phyloP scores from a whole-genome alignment of 768 basidiomycete genomes.

The Paxillus rubicundulus region DNA sequence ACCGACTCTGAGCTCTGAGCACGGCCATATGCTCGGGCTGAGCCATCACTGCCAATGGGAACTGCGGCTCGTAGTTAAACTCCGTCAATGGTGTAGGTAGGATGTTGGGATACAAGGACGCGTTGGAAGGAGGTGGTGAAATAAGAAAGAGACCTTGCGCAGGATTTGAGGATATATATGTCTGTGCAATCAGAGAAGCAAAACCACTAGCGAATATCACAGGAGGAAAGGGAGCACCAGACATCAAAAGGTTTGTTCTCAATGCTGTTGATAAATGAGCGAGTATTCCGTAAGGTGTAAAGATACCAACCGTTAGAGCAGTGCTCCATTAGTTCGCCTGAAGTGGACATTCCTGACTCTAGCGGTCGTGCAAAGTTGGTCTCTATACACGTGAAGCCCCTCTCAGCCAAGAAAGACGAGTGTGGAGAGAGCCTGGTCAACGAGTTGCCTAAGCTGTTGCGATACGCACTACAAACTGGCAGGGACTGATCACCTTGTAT shows the following conservation, averaged over 20 bases:
- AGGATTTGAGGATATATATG: slow-evolving; percentile 67
- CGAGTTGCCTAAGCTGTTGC: background rate
- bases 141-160: slow-evolving; percentile 62
- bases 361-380: slow-evolving; percentile 36
- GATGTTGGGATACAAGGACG: slow-evolving; percentile 24
- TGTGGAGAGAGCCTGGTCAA: slow-evolving; percentile 25
- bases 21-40: slow-evolving; percentile 31
- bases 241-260: slow-evolving; percentile 39
- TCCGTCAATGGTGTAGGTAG: slow-evolving; percentile 43
- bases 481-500: slow-evolving; percentile 33
- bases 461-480: no score
- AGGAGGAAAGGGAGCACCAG: slow-evolving; percentile 53
- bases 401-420: slow-evolving; percentile 42
- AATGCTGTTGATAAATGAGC: slow-evolving; percentile 35
- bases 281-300: background rate
- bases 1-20: slow-evolving; percentile 38
- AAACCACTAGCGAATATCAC: slow-evolving; percentile 50
- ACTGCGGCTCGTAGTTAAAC: slow-evolving; percentile 60
- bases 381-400: slow-evolving; percentile 50
- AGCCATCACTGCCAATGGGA: slow-evolving; percentile 56
- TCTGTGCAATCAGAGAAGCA: slow-evolving; percentile 57
- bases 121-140: slow-evolving; percentile 48
- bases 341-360: background rate
- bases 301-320: slow-evolving; percentile 39
- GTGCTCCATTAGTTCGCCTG: slow-evolving; percentile 35